Evolutionary conservation across 2,329 filamentous ascomycete genomes (phyloP).

Genomic region (Didymella lethalis): DNA sequence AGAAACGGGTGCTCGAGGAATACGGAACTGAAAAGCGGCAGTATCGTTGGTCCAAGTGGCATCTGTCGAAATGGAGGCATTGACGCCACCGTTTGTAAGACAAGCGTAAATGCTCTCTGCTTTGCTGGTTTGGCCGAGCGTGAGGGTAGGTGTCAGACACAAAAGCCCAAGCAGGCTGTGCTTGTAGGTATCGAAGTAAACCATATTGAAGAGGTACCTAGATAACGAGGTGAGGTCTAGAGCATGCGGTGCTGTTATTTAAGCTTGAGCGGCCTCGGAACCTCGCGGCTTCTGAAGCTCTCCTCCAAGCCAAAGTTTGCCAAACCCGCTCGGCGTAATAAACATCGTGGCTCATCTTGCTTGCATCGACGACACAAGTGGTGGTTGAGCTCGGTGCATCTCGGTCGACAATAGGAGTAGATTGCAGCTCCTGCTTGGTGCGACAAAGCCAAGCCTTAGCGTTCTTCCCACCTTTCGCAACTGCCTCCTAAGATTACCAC

Average conservation of each 20-base stretch:
- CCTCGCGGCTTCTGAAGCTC: neutral
- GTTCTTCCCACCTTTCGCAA: neutral
- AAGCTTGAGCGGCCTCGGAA: neutral
- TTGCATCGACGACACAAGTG: neutral
- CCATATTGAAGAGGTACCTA: neutral
- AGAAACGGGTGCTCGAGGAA: constrained; percentile 18
- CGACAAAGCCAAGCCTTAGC: constrained; percentile 9
- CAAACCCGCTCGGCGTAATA: constrained; percentile 3
- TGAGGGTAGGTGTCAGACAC: constrained; percentile 10
- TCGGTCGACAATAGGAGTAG: neutral
- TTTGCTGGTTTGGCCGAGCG: constrained; percentile 11
- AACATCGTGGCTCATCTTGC: constrained; percentile 3
- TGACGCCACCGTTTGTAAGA: constrained; percentile 13
- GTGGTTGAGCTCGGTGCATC: constrained; percentile 1
- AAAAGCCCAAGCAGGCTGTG: constrained; percentile 7
- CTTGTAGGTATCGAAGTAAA: constrained; percentile 7
- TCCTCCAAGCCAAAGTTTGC: neutral
- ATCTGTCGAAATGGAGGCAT: constrained; percentile 15
- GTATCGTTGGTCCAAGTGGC: constrained; percentile 24
- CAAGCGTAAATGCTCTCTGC: constrained; percentile 16
- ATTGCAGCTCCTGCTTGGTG: constrained; percentile 1
- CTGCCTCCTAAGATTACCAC: neutral
- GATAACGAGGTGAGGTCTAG: neutral
- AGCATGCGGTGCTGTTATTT: neutral
- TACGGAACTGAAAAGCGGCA: constrained; percentile 20